phyloP scores from a whole-genome alignment of 2,329 filamentous ascomycete genomes.

The Coniochaeta sp. region DNA sequence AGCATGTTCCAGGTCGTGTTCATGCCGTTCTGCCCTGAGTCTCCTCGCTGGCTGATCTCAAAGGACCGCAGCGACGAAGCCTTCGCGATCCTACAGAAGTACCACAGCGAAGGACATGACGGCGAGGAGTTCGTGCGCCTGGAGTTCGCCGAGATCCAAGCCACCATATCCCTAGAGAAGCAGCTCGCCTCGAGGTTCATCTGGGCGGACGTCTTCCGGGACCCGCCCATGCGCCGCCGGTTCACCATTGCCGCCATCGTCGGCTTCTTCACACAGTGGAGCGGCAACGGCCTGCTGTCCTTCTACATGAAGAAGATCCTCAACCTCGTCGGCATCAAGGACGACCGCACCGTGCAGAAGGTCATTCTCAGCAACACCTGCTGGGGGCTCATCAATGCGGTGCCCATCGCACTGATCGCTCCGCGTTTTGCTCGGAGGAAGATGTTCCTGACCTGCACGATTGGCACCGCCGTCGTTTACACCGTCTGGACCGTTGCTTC shows the following conservation, averaged over 20 bases:
- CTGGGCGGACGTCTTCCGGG: conserved; percentile 26
- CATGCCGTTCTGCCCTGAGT: conserved; percentile 35
- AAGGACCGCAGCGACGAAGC: conserved; percentile 49
- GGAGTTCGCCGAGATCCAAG: conserved; percentile 49
- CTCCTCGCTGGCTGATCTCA: conserved; percentile 40
- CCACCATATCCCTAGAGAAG: conserved; percentile 39
- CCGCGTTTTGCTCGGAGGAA: conserved; percentile 23
- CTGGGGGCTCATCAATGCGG: conserved; percentile 28
- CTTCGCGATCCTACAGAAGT: conserved; percentile 45
- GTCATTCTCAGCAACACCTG: conserved; percentile 30
- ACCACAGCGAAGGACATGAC: conserved; percentile 49
- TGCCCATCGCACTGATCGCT: conserved; percentile 27
- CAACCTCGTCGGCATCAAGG: conserved; percentile 29
- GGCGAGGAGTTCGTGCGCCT: conserved; percentile 44
- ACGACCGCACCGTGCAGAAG: conserved; percentile 27
- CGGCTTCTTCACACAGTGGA: conserved; percentile 34
- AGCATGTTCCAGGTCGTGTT: conserved; percentile 17
- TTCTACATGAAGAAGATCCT: conserved; percentile 34
- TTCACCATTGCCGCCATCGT: conserved; percentile 25
- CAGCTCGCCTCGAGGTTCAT: conserved; percentile 33
- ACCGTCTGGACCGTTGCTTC: conserved; percentile 31
- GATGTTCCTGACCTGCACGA: conserved; percentile 30
- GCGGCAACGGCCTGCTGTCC: conserved; percentile 30
- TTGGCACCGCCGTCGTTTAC: conserved; percentile 27
- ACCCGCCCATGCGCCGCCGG: conserved; percentile 25